These are phyloP conservation scores for Curvularia verruculosa DNA, from an alignment of 2,329 filamentous ascomycete species.

Conservation along the genomic window DNA sequence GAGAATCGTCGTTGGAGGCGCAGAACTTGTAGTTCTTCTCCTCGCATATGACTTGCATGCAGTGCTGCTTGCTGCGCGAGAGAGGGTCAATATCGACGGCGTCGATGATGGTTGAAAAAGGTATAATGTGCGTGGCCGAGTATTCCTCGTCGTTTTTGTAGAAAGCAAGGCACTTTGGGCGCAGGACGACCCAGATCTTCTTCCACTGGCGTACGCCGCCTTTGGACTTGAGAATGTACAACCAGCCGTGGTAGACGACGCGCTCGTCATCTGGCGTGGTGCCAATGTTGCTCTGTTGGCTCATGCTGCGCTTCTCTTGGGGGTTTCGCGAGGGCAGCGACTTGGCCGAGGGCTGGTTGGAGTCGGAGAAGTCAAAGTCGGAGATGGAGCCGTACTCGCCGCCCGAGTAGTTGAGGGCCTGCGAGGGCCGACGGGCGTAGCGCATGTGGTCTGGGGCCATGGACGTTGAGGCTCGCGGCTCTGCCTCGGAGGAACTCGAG, in stretches of 20 bases:
- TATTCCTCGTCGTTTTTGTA: conserved; percentile 96
- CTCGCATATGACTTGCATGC: conserved; percentile 91
- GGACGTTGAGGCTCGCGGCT: conserved; percentile 40
- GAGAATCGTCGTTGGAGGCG: conserved; percentile 76
- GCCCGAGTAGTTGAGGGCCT: conserved; percentile 67
- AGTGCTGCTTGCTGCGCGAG: conserved; percentile 81
- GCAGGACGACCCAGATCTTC: conserved; percentile 88
- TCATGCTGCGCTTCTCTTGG: conserved; percentile 58
- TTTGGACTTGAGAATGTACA: conserved; percentile 82
- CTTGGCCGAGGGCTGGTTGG: conserved; percentile 62
- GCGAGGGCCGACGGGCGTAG: conserved; percentile 62
- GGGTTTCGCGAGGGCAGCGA: conserved; percentile 39
- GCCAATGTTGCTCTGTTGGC: conserved; percentile 64
- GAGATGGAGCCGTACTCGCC: conserved; percentile 78
- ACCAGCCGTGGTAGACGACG: conserved; percentile 91
- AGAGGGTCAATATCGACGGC: conserved; percentile 91
- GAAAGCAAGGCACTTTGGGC: conserved; percentile 80
- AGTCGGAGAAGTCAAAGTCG: conserved; percentile 87
- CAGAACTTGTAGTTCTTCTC: conserved; percentile 68
- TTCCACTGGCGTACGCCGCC: conserved; percentile 92
- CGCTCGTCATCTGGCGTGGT: conserved; percentile 71
- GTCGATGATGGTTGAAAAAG: conserved; percentile 79
- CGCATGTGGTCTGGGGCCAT: conserved; percentile 40
- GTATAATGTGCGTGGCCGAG: conserved; percentile 79
- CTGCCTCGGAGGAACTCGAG: conserved; percentile 57